Conservation (phyloP, 108 stramenopile species). For the Craspedostauros australis region DNA sequence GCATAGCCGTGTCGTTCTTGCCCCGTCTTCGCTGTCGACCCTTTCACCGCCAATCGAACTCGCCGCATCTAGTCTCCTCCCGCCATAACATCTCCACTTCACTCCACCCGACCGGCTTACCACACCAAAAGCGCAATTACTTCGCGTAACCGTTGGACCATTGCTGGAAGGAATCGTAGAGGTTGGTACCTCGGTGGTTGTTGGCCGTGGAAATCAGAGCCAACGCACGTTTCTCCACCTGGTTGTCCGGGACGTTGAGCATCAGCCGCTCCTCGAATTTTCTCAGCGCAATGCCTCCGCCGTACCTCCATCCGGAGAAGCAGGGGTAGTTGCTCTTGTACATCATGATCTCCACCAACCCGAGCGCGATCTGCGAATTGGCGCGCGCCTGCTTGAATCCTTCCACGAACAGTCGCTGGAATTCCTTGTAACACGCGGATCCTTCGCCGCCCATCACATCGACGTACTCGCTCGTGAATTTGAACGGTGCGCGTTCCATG, state of each 20-base stretch:
- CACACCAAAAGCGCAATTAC: conserved; percentile 12
- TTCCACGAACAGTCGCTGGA: conserved; percentile 71
- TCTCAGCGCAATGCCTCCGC: conserved; percentile 66
- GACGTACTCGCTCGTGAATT: conserved; percentile 92
- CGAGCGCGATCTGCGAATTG: conserved; percentile 78
- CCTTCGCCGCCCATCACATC: conserved; percentile 90
- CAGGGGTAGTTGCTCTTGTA: conserved; percentile 93
- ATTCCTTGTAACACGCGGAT: conserved; percentile 72
- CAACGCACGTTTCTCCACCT: conserved; percentile 58
- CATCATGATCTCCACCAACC: conserved; percentile 98
- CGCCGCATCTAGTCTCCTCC: no score
- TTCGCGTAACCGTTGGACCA: conserved; percentile 54
- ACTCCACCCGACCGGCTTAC: not conserved
- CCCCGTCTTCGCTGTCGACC: no score
- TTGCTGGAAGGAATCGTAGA: conserved; percentile 57
- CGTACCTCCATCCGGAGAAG: conserved; percentile 79
- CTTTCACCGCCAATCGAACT: no score
- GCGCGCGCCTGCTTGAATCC: conserved; percentile 74
- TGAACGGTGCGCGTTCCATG: conserved; percentile 97
- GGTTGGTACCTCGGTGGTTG: conserved; percentile 56
- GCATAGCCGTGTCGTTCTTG: no score
- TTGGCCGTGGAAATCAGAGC: conserved; percentile 52
- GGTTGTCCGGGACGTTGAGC: conserved; percentile 64
- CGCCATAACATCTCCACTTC: not conserved
- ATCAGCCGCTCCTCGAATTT: conserved; percentile 75